A percentile compares a stretch with the other conserved stretches of the same genome.
These are phyloP conservation scores for Ophiostoma piceae DNA, from an alignment of 2,329 filamentous ascomycete species.

Conservation along the genomic window DNA sequence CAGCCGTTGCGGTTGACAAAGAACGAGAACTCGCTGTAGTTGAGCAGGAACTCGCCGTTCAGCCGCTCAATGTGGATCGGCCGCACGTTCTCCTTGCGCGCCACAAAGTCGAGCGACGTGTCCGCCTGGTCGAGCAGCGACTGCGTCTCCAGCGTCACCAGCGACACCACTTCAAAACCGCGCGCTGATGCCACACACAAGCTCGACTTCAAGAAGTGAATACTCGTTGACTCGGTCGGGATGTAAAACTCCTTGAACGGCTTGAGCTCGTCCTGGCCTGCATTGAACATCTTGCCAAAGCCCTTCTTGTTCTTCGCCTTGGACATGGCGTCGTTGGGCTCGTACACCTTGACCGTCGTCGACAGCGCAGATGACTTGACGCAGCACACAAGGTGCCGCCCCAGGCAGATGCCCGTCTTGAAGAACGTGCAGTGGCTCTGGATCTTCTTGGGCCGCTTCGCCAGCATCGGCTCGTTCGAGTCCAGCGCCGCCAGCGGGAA, in stretches of 20 bases:
- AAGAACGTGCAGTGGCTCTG: slow-evolving; percentile 98
- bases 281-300: slow-evolving; percentile 90
- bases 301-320: slow-evolving; percentile 95
- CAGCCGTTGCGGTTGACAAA: slow-evolving; percentile 98
- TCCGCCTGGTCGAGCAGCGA: slow-evolving; percentile 95
- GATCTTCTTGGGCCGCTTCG: slow-evolving; percentile 90
- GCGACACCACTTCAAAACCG: slow-evolving; percentile 93
- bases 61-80: slow-evolving; percentile 96
- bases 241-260: slow-evolving; percentile 99
- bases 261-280: slow-evolving; percentile 87
- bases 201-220: slow-evolving; percentile 95
- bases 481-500: slow-evolving; percentile 85
- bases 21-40: slow-evolving; percentile 98
- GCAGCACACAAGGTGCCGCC: slow-evolving; percentile 89
- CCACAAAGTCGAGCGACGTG: slow-evolving; percentile 95
- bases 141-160: slow-evolving; percentile 97
- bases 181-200: slow-evolving; percentile 92
- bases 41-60: slow-evolving; percentile 93
- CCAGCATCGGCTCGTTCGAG: slow-evolving; percentile 70
- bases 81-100: slow-evolving; percentile 84
- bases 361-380: slow-evolving; percentile 92
- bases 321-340: slow-evolving; percentile 90
- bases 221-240: slow-evolving; percentile 93
- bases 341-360: slow-evolving; percentile 98
- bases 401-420: slow-evolving; percentile 91